Evolutionary conservation across 176 grass and related monocot species (phyloP).

Genomic region (Musa beccarii): DNA sequence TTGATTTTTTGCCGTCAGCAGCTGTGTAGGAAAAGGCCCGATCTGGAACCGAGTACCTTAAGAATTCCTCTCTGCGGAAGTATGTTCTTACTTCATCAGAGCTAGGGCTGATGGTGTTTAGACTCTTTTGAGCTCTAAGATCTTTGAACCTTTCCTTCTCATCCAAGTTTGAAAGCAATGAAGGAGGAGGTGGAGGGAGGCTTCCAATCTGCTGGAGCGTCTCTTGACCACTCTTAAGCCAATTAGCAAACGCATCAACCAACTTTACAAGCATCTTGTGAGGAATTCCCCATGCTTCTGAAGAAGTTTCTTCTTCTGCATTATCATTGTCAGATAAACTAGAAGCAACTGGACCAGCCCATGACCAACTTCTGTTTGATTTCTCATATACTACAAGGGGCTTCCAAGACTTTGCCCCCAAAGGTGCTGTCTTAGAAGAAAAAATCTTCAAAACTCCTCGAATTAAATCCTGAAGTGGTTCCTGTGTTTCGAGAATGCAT

Average conservation of each 20-base stretch:
- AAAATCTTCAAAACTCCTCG: constrained; percentile 86
- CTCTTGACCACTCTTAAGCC: constrained; percentile 95
- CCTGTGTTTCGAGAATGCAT: constrained; percentile 95
- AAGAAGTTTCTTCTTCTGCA: constrained; percentile 73
- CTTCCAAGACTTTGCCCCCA: constrained; percentile 93
- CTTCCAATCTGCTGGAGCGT: constrained; percentile 98
- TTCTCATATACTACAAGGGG: constrained; percentile 73
- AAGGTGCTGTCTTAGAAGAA: constrained; percentile 88
- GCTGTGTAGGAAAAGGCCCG: constrained; percentile 93
- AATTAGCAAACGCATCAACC: constrained; percentile 97
- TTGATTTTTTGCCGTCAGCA: constrained; percentile 89
- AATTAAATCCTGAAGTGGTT: constrained; percentile 91
- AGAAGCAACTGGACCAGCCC: constrained; percentile 52
- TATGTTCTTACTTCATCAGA: constrained; percentile 82
- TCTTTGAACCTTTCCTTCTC: constrained; percentile 98
- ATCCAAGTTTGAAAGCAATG: constrained; percentile 69
- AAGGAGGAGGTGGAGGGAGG: constrained; percentile 66
- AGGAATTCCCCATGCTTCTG: constrained; percentile 90
- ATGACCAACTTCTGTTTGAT: constrained; percentile 84
- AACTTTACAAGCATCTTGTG: constrained; percentile 99
- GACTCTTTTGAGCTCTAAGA: constrained; percentile 90
- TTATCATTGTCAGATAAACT: constrained; percentile 44
- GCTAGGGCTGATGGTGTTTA: constrained; percentile 79
- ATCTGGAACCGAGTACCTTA: constrained; percentile 95
- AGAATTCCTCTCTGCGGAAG: constrained; percentile 81